Base-by-base conservation (phyloP, 1,284 basidiomycete genomes). In the Prillingera fragicola region DNA sequence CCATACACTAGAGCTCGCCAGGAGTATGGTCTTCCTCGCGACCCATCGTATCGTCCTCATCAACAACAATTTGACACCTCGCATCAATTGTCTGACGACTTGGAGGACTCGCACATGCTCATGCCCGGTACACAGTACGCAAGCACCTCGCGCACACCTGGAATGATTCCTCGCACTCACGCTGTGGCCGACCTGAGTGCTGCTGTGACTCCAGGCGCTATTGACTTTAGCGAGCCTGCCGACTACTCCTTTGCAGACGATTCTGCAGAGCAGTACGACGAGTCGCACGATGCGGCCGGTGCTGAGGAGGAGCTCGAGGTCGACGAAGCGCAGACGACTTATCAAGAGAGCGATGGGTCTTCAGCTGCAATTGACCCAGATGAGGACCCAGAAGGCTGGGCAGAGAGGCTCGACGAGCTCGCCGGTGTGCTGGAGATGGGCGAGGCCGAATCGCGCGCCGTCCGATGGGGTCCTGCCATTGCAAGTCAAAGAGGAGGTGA, bases 351-450 rank as follows among this genome's bases (percentile, higher is more conserved):
- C 52, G 58, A 38, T 43, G 22, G 33, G 15, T 38, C 50, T 18
- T 62, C 59, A 19, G 51, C 49, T 5, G 50, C 50, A 17, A 62
- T 59, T 44, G 63, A 67, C 43, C 57, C 58, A 4, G 59, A 63
- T 19, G 50, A 53, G 9, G 62, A 69, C 50, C 65, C 66, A 0
- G 60, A 59, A 28, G 57, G 47, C 10, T 69, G 59, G 45, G 64
- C 60, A 7, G 45, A 50, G 41, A 50, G 63, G n/a, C 41, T 66
- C 17, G 64, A 69, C 43, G 64, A 67, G 50, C 48, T 69, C 9
- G 64, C 67, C 5, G 67, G 67, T 8, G 48, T 59, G 32, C 21
- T 63, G 27, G 67, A 69, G 52, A 55, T 65, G 14, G 45, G 57
- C 4, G 65, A 67, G 42, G 54, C 47, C 8, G 67, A 69, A 46